These are phyloP conservation scores for Aspergillus haitiensis DNA, from an alignment of 495 filamentous ascomycete genomes.

Conservation along the genomic window DNA sequence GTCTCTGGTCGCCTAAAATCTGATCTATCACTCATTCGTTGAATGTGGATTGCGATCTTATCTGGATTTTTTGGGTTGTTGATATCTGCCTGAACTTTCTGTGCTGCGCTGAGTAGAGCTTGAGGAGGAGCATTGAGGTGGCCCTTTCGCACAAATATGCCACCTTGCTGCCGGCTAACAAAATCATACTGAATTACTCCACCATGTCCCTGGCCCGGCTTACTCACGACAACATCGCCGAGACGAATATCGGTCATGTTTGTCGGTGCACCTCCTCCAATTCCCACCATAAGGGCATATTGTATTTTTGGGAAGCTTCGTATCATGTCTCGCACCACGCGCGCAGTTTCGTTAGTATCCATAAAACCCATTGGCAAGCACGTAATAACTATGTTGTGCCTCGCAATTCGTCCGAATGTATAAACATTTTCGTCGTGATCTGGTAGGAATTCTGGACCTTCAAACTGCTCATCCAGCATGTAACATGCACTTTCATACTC, in stretches of 20 bases:
- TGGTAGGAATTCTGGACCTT: no score
- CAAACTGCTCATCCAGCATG: no score
- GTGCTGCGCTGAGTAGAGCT: slow-evolving; percentile 4
- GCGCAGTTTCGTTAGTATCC: no score
- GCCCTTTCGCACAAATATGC: slow-evolving; percentile 26
- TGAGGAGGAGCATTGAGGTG: slow-evolving; percentile 27
- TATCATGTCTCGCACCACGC: no score
- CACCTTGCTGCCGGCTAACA: slow-evolving; percentile 14
- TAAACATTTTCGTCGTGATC: no score
- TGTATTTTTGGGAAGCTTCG: not conserved
- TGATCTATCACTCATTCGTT: not conserved
- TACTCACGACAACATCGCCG: slow-evolving; percentile 30
- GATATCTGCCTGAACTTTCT: no score
- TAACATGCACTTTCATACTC: no score
- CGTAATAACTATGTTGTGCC: no score
- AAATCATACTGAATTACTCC: slow-evolving; percentile 31
- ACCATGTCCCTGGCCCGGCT: slow-evolving; percentile 6
- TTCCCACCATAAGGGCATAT: slow-evolving; percentile 50
- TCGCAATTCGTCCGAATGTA: no score
- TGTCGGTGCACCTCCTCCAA: slow-evolving; percentile 42
- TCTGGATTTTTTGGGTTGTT: no score
- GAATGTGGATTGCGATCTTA: no score
- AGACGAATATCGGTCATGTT: slow-evolving; percentile 27
- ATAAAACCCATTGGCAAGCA: no score
- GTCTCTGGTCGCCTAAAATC: not conserved